These are phyloP conservation scores for Saccharomycopsis sp. DNA, from an alignment of 805 yeast genomes.

Conservation along the genomic window DNA sequence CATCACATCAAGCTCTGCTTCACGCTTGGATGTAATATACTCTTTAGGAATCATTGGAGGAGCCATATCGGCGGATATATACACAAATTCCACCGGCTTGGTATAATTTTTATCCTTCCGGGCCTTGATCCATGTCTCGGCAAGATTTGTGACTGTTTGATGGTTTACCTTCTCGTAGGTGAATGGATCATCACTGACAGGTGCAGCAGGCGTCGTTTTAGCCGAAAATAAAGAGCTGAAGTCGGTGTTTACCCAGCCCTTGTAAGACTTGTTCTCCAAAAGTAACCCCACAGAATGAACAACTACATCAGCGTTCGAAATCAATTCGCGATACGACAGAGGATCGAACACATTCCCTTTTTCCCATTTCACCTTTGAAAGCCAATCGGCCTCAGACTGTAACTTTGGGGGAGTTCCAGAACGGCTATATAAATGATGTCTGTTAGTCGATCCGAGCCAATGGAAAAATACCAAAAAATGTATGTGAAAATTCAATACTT, in stretches of 20 bases:
- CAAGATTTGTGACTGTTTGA: conserved; percentile 6
- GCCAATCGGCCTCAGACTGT: conserved; percentile 36
- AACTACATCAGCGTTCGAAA: conserved; percentile 53
- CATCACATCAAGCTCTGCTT: conserved; percentile 53
- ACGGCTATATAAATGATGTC: conserved; percentile 28
- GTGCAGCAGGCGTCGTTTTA: conserved; percentile 60
- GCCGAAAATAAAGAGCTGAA: conserved; percentile 21
- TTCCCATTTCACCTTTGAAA: conserved; percentile 55
- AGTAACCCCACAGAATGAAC: conserved; percentile 81
- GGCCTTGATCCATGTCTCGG: conserved; percentile 18
- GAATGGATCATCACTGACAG: conserved; percentile 28
- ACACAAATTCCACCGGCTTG: conserved; percentile 47
- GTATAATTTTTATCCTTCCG: conserved; percentile 6
- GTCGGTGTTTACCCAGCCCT: conserved; percentile 31
- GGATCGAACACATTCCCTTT: conserved; percentile 66
- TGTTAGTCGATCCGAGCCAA: conserved; percentile 4
- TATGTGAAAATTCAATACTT: no score
- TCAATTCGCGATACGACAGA: conserved; percentile 41
- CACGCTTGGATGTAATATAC: conserved; percentile 69
- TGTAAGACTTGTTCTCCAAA: conserved; percentile 64
- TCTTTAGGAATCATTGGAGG: conserved; percentile 63
- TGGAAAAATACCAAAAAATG: no score
- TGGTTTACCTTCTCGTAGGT: conserved; percentile 51
- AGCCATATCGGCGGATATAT: conserved; percentile 64
- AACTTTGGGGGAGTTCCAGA: conserved; percentile 48